A percentile compares a stretch with the other conserved stretches of the same genome.
These are phyloP conservation scores for Penicillium riverlandense DNA, from an alignment of 495 filamentous ascomycete genomes.

Conservation along the genomic window DNA sequence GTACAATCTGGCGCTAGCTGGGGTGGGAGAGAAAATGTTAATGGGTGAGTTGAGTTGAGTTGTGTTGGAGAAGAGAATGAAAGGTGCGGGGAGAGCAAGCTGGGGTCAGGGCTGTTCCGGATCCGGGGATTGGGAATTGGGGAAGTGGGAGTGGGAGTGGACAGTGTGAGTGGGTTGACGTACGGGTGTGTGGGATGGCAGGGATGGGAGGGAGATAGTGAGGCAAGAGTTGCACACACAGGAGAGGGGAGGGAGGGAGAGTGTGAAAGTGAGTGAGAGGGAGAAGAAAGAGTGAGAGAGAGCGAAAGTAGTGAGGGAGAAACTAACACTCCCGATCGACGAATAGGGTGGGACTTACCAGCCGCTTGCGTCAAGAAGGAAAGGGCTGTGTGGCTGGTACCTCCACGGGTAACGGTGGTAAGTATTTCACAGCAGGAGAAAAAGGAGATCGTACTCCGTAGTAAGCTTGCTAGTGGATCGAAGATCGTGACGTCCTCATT, in stretches of 20 bases:
- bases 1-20: background rate
- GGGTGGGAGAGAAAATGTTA: background rate
- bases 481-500: slow-evolving; percentile 14
- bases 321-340: too few relatives aligned
- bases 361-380: slow-evolving; percentile 25
- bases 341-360: background rate
- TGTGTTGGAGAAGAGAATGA: too few relatives aligned
- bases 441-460: background rate
- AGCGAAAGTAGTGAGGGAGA: background rate
- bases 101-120: too few relatives aligned
- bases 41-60: too few relatives aligned
- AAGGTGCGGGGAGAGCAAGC: too few relatives aligned
- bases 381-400: slow-evolving; percentile 14
- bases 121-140: background rate
- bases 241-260: background rate
- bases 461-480: slow-evolving; percentile 5
- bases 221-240: slow-evolving; percentile 1
- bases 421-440: background rate
- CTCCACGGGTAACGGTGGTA: background rate
- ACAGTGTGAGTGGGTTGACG: background rate
- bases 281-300: background rate
- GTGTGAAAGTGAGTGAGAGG: slow-evolving; percentile 4
- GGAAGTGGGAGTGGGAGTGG: background rate
- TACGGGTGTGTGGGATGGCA: background rate
- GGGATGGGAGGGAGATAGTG: background rate